These are phyloP conservation scores for Xylaria sp. DNA, from an alignment of 2,329 filamentous ascomycete genomes.

Conservation along the genomic window DNA sequence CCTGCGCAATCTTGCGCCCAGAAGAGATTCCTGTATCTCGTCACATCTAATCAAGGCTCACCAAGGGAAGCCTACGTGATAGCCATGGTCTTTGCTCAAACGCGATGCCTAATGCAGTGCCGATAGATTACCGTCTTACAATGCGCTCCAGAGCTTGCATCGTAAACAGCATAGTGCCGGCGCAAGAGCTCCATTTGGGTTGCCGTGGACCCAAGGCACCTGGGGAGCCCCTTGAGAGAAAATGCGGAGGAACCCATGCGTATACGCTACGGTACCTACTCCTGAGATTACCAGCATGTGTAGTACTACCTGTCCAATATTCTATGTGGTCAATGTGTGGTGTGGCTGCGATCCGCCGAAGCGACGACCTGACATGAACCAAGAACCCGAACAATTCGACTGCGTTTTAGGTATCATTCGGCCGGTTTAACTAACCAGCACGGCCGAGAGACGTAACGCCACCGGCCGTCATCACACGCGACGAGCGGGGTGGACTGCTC, in stretches of 20 bases:
- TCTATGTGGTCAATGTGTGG: neutral
- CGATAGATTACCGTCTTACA: constrained; percentile 11
- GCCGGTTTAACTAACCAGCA: constrained; percentile 21
- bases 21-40: constrained; percentile 3
- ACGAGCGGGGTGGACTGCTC: neutral
- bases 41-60: constrained; percentile 2
- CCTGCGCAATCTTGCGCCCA: neutral
- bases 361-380: constrained; percentile 7
- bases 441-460: constrained; percentile 30
- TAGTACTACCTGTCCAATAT: neutral
- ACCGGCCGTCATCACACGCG: neutral
- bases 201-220: constrained; percentile 15
- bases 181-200: constrained; percentile 23
- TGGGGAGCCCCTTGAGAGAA: constrained; percentile 11
- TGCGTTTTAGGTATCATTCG: constrained; percentile 14
- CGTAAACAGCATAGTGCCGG: constrained; percentile 26
- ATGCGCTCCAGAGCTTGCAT: constrained; percentile 14
- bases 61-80: neutral
- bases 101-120: constrained; percentile 13
- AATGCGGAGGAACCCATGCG: constrained; percentile 28
- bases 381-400: neutral
- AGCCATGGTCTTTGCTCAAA: constrained; percentile 13
- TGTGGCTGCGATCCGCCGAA: constrained; percentile 20
- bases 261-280: neutral
- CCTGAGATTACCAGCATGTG: neutral